phyloP scores from a whole-genome alignment of 2,329 filamentous ascomycete genomes.

The Aspergillus versicolor region DNA sequence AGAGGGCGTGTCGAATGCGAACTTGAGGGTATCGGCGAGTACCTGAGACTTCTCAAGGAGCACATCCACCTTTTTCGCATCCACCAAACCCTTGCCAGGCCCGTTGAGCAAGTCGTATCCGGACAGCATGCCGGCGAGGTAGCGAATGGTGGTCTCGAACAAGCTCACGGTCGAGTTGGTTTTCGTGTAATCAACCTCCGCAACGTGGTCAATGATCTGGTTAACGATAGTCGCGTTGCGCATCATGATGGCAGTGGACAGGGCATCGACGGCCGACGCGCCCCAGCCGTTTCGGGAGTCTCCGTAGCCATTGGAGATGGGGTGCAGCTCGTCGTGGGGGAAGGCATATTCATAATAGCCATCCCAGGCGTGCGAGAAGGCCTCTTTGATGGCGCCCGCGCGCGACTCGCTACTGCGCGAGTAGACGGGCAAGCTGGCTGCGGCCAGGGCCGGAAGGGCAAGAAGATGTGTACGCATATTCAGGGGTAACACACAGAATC shows the following conservation, averaged over 20 bases:
- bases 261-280: slow-evolving; percentile 75
- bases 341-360: slow-evolving; percentile 74
- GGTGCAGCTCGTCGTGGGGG: slow-evolving; percentile 72
- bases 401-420: slow-evolving; percentile 27
- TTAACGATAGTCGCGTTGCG: slow-evolving; percentile 64
- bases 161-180: slow-evolving; percentile 66
- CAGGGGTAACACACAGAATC: background rate
- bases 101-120: slow-evolving; percentile 68
- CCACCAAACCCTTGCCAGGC: slow-evolving; percentile 56
- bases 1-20: slow-evolving; percentile 73
- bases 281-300: slow-evolving; percentile 84
- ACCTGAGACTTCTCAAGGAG: slow-evolving; percentile 67
- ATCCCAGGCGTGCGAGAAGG: slow-evolving; percentile 69
- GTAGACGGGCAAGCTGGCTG: background rate
- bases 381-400: slow-evolving; percentile 63
- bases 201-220: slow-evolving; percentile 69
- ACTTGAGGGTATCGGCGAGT: slow-evolving; percentile 71
- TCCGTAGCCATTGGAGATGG: slow-evolving; percentile 62
- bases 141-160: slow-evolving; percentile 90
- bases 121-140: slow-evolving; percentile 76
- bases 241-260: slow-evolving; percentile 80
- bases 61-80: slow-evolving; percentile 53
- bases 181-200: slow-evolving; percentile 67
- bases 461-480: slow-evolving; percentile 4
- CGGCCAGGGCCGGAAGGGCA: slow-evolving; percentile 2